These are phyloP conservation scores for Ceratocystis cubensis DNA, from an alignment of 2,329 filamentous ascomycete species.

Conservation along the genomic window DNA sequence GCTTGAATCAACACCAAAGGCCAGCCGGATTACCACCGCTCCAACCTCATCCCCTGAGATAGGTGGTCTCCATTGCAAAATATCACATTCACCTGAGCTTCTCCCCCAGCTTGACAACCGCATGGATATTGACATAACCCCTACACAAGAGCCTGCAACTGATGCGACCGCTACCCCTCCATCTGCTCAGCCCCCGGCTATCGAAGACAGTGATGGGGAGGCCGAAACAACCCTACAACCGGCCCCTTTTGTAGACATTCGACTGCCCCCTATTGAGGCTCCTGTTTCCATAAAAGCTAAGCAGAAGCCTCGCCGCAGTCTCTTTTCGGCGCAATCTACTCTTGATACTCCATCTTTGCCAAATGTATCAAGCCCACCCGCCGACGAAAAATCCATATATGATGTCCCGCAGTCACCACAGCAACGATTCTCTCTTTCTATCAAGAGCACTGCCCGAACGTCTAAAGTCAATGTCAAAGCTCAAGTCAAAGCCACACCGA, in stretches of 20 bases:
- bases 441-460: not conserved
- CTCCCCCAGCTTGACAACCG: not conserved
- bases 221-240: not conserved
- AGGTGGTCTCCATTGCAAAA: not conserved
- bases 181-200: conserved; percentile 6
- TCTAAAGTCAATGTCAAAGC: not conserved
- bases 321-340: not conserved
- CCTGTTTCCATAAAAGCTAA: not conserved
- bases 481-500: not conserved
- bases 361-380: not conserved
- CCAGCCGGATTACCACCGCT: not conserved
- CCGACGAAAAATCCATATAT: conserved; percentile 9
- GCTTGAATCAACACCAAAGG: conserved; percentile 8
- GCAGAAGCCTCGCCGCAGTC: conserved; percentile 16
- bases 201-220: not conserved
- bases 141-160: not conserved
- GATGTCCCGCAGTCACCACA: conserved; percentile 17
- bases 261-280: too few species aligned
- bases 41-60: conserved; percentile 10
- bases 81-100: not conserved
- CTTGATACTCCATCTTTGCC: not conserved
- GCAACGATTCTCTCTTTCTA: not conserved
- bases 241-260: not conserved
- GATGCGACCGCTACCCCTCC: conserved; percentile 4
- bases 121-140: conserved; percentile 3